Evolutionary conservation across 2,329 filamentous ascomycete genomes (phyloP).

Genomic region (Colletotrichum camelliae): DNA sequence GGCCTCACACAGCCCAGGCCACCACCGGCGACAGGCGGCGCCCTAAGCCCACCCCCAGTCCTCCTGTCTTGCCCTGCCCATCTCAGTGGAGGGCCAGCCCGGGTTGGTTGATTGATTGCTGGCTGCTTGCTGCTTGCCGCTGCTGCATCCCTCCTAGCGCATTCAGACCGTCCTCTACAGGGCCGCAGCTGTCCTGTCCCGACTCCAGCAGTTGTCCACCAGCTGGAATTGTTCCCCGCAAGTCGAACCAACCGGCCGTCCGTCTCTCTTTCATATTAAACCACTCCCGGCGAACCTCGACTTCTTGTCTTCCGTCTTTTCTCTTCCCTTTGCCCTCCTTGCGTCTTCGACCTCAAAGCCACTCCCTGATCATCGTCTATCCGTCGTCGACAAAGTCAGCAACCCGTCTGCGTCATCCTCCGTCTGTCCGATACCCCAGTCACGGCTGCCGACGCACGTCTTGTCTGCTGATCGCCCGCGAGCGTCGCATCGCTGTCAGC

Average conservation of each 20-base stretch:
- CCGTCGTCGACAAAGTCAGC: neutral
- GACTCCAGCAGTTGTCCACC: neutral
- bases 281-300: neutral
- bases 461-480: neutral
- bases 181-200: neutral
- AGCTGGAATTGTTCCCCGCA: constrained; percentile 3
- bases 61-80: neutral
- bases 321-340: neutral
- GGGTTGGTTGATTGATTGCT: neutral
- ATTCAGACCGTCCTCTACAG: neutral
- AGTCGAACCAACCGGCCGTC: neutral
- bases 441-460: neutral
- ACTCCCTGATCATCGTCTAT: neutral
- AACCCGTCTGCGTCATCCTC: neutral
- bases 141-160: neutral
- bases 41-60: neutral
- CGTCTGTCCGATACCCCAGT: neutral
- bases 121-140: neutral
- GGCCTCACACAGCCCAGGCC: neutral
- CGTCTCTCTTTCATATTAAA: constrained; percentile 1
- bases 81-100: neutral
- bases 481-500: neutral
- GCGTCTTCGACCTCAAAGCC: neutral
- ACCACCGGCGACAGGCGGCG: neutral
- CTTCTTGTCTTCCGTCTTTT: neutral